Conservation (phyloP, 2,329 filamentous ascomycete genomes). For the Lecanosticta acicola region DNA sequence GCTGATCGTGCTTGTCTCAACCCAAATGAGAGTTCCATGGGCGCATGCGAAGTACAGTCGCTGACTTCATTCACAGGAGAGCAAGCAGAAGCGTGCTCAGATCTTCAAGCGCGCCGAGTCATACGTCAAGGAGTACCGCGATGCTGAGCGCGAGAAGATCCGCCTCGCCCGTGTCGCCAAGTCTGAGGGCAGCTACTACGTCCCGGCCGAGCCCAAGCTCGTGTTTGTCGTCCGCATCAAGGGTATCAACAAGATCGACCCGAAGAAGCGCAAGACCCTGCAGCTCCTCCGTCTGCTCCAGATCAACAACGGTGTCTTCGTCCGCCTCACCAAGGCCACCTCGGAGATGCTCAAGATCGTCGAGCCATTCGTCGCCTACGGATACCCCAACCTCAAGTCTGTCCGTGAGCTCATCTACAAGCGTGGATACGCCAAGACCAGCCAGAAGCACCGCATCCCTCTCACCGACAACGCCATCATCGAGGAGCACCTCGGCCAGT, state of each 20-base stretch:
- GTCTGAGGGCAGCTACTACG: constrained; percentile 87
- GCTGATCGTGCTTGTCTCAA: constrained; percentile 57
- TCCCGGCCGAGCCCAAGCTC: constrained; percentile 90
- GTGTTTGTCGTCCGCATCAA: constrained; percentile 99
- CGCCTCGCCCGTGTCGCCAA: constrained; percentile 84
- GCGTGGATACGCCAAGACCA: constrained; percentile 96
- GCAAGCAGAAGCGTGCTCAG: constrained; percentile 96
- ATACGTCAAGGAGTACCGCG: constrained; percentile 99
- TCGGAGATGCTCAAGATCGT: constrained; percentile 96
- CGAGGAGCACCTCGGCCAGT: constrained; percentile 94
- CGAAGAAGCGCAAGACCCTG: constrained; percentile 99
- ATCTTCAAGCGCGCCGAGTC: constrained; percentile 99
- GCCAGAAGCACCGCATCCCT: constrained; percentile 89
- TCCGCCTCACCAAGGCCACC: constrained; percentile 96
- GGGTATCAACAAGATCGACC: constrained; percentile 99
- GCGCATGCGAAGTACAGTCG: constrained; percentile 13
- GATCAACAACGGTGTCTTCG: constrained; percentile 99
- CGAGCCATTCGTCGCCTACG: constrained; percentile 98
- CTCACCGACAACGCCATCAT: constrained; percentile 98
- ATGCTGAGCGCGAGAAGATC: constrained; percentile 97
- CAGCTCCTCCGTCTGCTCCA: constrained; percentile 98
- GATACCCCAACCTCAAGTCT: constrained; percentile 98
- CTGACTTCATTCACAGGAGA: constrained; percentile 59
- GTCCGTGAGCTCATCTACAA: constrained; percentile 99
- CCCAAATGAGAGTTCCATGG: constrained; percentile 5